These are phyloP conservation scores for Xylariaceae sp. DNA, from an alignment of 2,329 filamentous ascomycete species.

Conservation along the genomic window DNA sequence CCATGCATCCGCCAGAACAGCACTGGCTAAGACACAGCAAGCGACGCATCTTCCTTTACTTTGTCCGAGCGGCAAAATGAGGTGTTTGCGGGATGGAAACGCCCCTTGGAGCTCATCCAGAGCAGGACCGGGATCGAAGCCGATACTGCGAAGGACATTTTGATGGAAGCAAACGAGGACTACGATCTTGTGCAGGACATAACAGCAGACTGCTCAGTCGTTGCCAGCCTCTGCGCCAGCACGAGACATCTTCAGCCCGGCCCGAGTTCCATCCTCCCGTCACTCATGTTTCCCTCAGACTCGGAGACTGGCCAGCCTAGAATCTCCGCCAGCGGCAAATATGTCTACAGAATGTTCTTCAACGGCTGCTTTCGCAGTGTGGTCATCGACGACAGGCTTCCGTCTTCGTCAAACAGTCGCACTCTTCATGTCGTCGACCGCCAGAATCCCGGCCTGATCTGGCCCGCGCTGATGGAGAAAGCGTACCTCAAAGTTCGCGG, in stretches of 20 bases:
- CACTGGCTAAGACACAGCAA: slow-evolving; percentile 31
- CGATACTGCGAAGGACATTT: slow-evolving; percentile 2
- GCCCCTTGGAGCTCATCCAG: slow-evolving; percentile 61
- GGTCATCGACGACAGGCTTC: slow-evolving; percentile 80
- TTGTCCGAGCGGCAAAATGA: slow-evolving; percentile 67
- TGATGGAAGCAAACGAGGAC: slow-evolving; percentile 35
- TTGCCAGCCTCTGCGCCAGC: slow-evolving; percentile 84
- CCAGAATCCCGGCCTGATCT: slow-evolving; percentile 71
- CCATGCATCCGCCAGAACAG: not conserved
- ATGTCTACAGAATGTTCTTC: slow-evolving; percentile 87
- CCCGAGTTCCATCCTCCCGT: slow-evolving; percentile 59
- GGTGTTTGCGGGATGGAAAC: slow-evolving; percentile 78
- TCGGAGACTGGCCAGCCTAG: slow-evolving; percentile 46
- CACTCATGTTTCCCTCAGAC: slow-evolving; percentile 71
- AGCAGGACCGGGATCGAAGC: slow-evolving; percentile 11
- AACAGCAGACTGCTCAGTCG: slow-evolving; percentile 93
- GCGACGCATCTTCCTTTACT: slow-evolving; percentile 61
- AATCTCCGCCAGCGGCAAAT: slow-evolving; percentile 75
- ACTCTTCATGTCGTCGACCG: slow-evolving; percentile 83
- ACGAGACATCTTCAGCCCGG: slow-evolving; percentile 63
- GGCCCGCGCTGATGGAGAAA: slow-evolving; percentile 91
- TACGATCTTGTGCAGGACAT: slow-evolving; percentile 92
- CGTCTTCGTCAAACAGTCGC: slow-evolving; percentile 64
- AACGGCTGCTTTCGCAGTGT: slow-evolving; percentile 89
- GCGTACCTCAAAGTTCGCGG: slow-evolving; percentile 93